A percentile compares a stretch with the other conserved stretches of the same genome.
Evolutionary conservation across 345 rosid genomes (phyloP).

Genomic region (Pugionium cornutum): DNA sequence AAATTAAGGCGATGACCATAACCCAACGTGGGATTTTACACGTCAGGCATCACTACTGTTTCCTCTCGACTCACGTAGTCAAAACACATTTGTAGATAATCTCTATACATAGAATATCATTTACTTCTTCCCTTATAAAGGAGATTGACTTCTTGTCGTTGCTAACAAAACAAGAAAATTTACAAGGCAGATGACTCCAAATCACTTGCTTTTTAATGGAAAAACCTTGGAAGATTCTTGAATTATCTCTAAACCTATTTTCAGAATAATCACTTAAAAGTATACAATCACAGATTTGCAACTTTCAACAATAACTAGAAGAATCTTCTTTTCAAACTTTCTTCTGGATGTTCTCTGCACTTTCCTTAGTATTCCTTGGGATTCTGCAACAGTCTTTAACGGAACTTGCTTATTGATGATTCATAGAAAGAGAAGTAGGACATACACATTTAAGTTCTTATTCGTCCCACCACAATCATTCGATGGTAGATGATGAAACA

Average conservation of each 20-base stretch:
- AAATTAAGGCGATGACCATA: neutral
- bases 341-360: slow-evolving; percentile 19
- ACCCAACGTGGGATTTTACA: neutral
- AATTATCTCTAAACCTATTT: neutral
- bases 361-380: slow-evolving; percentile 6
- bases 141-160: neutral
- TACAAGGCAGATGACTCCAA: slow-evolving; percentile 5
- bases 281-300: neutral
- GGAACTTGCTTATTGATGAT: slow-evolving; percentile 35
- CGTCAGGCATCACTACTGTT: neutral
- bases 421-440: slow-evolving; percentile 40
- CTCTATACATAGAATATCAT: slow-evolving; percentile 1
- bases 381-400: slow-evolving; percentile 13
- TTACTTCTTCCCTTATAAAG: neutral
- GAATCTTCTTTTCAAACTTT: slow-evolving; percentile 12
- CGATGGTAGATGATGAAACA: slow-evolving; percentile 36
- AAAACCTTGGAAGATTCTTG: neutral
- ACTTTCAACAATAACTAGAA: neutral
- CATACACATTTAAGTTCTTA: slow-evolving; percentile 36
- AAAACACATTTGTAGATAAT: neutral
- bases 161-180: neutral
- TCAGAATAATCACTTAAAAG: neutral
- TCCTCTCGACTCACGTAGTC: neutral
- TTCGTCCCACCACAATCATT: slow-evolving; percentile 39
- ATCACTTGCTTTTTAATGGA: neutral